Evolutionary conservation across 306 rosid genomes (phyloP).

Genomic region (Rosa persica): DNA sequence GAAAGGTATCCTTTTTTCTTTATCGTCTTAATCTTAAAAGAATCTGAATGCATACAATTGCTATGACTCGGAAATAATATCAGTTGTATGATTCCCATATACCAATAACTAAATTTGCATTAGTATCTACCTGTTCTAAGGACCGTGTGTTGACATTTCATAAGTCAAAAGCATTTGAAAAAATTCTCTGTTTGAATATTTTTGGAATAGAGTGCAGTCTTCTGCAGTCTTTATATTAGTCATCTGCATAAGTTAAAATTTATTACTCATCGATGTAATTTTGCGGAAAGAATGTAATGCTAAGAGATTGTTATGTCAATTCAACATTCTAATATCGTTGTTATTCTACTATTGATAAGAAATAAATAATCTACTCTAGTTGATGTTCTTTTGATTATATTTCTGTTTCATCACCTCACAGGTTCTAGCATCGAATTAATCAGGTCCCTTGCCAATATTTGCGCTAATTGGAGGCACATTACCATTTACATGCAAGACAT

Average conservation of each 20-base stretch:
- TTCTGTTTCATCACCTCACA: conserved; percentile 21
- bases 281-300: not conserved
- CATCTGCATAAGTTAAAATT: not conserved
- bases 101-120: not conserved
- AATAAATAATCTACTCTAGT: not conserved
- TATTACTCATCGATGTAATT: not conserved
- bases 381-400: conserved; percentile 9
- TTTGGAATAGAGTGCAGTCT: not conserved
- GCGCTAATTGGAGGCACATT: conserved; percentile 1
- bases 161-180: not conserved
- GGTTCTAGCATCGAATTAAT: conserved; percentile 24
- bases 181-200: not conserved
- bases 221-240: not conserved
- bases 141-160: not conserved
- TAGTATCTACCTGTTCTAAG: not conserved
- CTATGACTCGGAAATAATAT: not conserved
- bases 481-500: not conserved
- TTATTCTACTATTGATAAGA: not conserved
- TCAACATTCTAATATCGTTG: not conserved
- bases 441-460: conserved; percentile 17
- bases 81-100: not conserved
- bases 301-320: not conserved
- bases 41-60: not conserved
- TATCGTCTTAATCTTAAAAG: conserved; percentile 7
- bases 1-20: conserved; percentile 41